Base-by-base conservation (phyloP, 2,329 filamentous ascomycete genomes). In the Hymenoscyphus linearis region DNA sequence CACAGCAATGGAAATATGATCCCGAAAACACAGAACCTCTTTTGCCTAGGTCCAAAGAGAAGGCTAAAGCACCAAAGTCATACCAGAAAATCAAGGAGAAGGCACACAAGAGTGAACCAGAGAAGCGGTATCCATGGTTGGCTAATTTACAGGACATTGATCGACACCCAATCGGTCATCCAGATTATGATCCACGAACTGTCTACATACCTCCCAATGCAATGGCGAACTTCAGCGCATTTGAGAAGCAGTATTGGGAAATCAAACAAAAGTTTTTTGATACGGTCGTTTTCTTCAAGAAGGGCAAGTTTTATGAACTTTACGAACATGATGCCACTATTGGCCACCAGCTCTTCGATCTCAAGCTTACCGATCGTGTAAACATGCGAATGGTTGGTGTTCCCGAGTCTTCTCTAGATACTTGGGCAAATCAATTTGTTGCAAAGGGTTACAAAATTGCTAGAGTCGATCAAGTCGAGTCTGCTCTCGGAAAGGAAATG, bases 341-440 rank as follows among this genome's bases (percentile, higher is more conserved):
- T 60, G 95, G 95, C 4, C 93, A 99, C 72, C 95, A 98, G 74
- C 81, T 97, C 16, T 99, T 99, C 69, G 95, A 99, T 74, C 82
- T 99, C 60, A 99, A 99, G 77, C 87, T 99, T 73, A 99, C 95
- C 0, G 95, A 99, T 70, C 85, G 95, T 59, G 95, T 99, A 74
- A 99, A 99, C 74, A 99, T 99, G 95, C 90, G 93, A 67, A 99
- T 99, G 95, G 95, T 98, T 2, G 95, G 95, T 64, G 95, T 99
- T 0, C 95, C 95, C 0, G 95, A 99, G 74, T 90, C 91, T 71
- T 96, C 92, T 13, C 80, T 99, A n/a, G 91, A 95, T 70, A 87
- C 95, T 74, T 99, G 95, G 95, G 92, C 95, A 60, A 96, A 96
- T 70, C 95, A 99, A 71, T 99, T 99, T 70, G 93, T 99, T 47